Evolutionary conservation across 805 yeast species (phyloP).

Genomic region (Ogataea degrootiae): DNA sequence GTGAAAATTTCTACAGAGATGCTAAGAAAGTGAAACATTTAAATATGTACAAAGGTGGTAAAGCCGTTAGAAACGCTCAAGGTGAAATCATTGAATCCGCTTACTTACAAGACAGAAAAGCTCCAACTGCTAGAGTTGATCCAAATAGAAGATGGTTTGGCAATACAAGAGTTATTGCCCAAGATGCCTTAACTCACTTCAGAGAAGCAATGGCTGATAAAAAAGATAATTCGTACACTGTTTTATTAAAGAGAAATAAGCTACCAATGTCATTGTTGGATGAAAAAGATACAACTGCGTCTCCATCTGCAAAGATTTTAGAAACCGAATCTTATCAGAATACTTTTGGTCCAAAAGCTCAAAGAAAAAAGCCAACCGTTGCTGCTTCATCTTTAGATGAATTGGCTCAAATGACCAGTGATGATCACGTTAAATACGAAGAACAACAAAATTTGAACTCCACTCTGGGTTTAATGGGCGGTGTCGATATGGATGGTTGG

Average conservation of each 20-base stretch:
- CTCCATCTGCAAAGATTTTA: conserved; percentile 74
- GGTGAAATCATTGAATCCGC: conserved; percentile 91
- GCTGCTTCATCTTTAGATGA: conserved; percentile 77
- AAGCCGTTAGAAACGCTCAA: conserved; percentile 77
- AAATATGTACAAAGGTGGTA: conserved; percentile 90
- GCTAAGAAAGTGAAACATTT: conserved; percentile 86
- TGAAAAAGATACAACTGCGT: conserved; percentile 71
- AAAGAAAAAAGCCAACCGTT: conserved; percentile 83
- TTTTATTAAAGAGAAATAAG: conserved; percentile 80
- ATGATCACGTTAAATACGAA: conserved; percentile 54
- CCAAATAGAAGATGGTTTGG: conserved; percentile 98
- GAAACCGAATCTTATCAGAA: conserved; percentile 81
- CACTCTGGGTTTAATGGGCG: conserved; percentile 79
- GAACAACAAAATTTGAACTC: conserved; percentile 75
- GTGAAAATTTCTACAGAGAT: conserved; percentile 95
- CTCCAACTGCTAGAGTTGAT: conserved; percentile 89
- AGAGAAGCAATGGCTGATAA: conserved; percentile 90
- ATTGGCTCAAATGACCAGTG: conserved; percentile 53
- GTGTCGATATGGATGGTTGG: conserved; percentile 69
- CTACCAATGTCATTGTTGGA: conserved; percentile 93
- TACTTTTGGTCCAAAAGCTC: conserved; percentile 93
- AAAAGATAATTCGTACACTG: conserved; percentile 77
- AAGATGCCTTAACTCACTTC: conserved; percentile 91
- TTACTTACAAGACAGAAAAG: conserved; percentile 76
- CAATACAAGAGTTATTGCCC: conserved; percentile 94